These are phyloP conservation scores for Adansonia grandidieri DNA, from an alignment of 441 rosid species.

Conservation along the genomic window DNA sequence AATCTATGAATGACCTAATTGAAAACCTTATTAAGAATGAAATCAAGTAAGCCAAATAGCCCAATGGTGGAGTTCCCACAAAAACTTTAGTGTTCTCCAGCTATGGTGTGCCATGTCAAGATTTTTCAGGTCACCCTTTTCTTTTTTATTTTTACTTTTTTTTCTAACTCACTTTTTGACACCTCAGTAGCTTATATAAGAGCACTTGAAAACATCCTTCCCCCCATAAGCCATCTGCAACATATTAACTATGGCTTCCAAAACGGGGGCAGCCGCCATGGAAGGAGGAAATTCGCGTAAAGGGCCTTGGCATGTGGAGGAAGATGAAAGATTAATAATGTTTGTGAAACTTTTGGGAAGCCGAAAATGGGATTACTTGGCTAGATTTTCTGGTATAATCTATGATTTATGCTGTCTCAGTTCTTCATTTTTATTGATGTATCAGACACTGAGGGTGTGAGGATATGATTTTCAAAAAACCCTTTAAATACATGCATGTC, in stretches of 20 bases:
- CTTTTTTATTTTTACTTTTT: slow-evolving; percentile 1
- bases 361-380: slow-evolving; percentile 73
- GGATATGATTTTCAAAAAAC: no score
- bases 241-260: slow-evolving; percentile 23
- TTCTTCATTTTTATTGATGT: no score
- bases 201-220: slow-evolving; percentile 4
- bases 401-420: no score
- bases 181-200: slow-evolving; percentile 26
- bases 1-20: slow-evolving; percentile 19
- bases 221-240: not conserved
- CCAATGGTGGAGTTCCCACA: slow-evolving; percentile 48
- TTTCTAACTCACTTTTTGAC: not conserved
- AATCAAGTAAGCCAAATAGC: slow-evolving; percentile 6
- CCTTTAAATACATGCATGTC: no score
- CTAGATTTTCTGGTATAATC: slow-evolving; percentile 46
- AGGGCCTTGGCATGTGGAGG: slow-evolving; percentile 75
- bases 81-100: slow-evolving; percentile 47
- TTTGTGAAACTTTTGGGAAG: slow-evolving; percentile 58
- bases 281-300: slow-evolving; percentile 46
- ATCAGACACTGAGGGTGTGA: no score
- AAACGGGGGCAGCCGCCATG: slow-evolving; percentile 23
- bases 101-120: slow-evolving; percentile 37
- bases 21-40: slow-evolving; percentile 20
- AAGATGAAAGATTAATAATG: slow-evolving; percentile 53
- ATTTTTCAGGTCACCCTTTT: slow-evolving; percentile 38